These are phyloP conservation scores for Aspergillus proliferans DNA, from an alignment of 2,329 filamentous ascomycete genomes.

Conservation along the genomic window DNA sequence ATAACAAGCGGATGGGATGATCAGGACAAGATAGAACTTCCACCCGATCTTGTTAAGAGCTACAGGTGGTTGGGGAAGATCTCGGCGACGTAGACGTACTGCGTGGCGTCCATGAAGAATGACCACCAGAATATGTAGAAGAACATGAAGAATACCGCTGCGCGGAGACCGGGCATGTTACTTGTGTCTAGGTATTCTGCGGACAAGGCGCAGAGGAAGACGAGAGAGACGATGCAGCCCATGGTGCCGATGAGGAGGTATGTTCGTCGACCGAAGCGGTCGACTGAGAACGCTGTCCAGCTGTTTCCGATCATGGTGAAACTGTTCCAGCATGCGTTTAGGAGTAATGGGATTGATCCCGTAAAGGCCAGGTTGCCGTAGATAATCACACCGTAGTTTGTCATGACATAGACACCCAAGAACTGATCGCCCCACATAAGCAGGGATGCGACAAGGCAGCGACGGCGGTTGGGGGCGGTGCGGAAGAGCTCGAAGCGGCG, in stretches of 20 bases:
- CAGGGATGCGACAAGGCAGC: conserved; percentile 34
- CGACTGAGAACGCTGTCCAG: conserved; percentile 37
- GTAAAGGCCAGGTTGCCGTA: conserved; percentile 35
- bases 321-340: conserved; percentile 35
- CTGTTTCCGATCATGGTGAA: conserved; percentile 35
- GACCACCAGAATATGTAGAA: conserved; percentile 37
- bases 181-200: conserved; percentile 29
- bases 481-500: conserved; percentile 38
- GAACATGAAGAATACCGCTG: conserved; percentile 38
- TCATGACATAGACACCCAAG: conserved; percentile 24
- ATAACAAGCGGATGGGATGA: conserved; percentile 26
- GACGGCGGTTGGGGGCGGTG: conserved; percentile 34
- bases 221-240: conserved; percentile 26
- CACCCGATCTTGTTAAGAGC: conserved; percentile 28
- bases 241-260: conserved; percentile 32
- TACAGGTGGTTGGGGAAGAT: conserved; percentile 38
- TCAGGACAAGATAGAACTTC: conserved; percentile 36
- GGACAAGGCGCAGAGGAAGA: conserved; percentile 30
- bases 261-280: conserved; percentile 31
- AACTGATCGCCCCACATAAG: conserved; percentile 39
- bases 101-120: conserved; percentile 39
- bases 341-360: conserved; percentile 31
- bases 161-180: conserved; percentile 29
- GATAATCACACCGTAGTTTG: conserved; percentile 39
- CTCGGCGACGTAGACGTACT: conserved; percentile 37